Evolutionary conservation across 2,329 filamentous ascomycete species (phyloP).

Genomic region (Aureobasidium lini): DNA sequence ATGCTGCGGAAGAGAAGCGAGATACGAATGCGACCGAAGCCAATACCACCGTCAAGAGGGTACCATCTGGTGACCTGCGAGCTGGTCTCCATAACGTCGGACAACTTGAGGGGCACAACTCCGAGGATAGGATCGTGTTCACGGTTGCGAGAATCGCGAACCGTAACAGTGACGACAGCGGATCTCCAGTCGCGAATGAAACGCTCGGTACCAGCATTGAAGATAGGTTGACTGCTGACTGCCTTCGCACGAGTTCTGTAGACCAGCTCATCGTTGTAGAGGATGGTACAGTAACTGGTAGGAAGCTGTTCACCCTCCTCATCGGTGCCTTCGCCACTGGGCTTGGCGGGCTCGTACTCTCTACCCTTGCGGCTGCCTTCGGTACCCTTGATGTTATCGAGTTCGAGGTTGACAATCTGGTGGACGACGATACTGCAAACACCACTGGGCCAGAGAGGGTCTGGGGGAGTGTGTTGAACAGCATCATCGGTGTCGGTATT

Average conservation of each 20-base stretch:
- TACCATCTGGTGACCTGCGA: conserved; percentile 91
- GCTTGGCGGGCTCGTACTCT: conserved; percentile 82
- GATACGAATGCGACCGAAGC: conserved; percentile 82
- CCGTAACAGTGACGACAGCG: conserved; percentile 74
- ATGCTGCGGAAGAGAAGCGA: conserved; percentile 85
- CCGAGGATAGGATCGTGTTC: conserved; percentile 94
- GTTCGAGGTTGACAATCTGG: conserved; percentile 88
- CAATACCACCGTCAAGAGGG: conserved; percentile 85
- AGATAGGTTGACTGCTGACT: conserved; percentile 89
- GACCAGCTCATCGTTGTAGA: conserved; percentile 77
- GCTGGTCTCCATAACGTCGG: conserved; percentile 77
- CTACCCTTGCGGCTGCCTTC: conserved; percentile 71
- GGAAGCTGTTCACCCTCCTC: conserved; percentile 74
- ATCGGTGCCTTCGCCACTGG: conserved; percentile 77
- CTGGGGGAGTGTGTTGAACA: conserved; percentile 81
- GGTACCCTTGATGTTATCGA: conserved; percentile 85
- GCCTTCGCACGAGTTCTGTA: conserved; percentile 96
- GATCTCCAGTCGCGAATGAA: conserved; percentile 93
- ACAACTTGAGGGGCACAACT: conserved; percentile 79
- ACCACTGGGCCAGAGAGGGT: conserved; percentile 93
- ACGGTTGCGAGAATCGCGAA: conserved; percentile 79
- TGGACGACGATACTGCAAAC: conserved; percentile 81
- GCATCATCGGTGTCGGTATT: conserved; percentile 72
- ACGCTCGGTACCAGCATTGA: conserved; percentile 90
- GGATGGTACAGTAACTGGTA: conserved; percentile 87